These are phyloP conservation scores for Amanita exitialis DNA, from an alignment of 768 basidiomycete genomes.

Conservation along the genomic window DNA sequence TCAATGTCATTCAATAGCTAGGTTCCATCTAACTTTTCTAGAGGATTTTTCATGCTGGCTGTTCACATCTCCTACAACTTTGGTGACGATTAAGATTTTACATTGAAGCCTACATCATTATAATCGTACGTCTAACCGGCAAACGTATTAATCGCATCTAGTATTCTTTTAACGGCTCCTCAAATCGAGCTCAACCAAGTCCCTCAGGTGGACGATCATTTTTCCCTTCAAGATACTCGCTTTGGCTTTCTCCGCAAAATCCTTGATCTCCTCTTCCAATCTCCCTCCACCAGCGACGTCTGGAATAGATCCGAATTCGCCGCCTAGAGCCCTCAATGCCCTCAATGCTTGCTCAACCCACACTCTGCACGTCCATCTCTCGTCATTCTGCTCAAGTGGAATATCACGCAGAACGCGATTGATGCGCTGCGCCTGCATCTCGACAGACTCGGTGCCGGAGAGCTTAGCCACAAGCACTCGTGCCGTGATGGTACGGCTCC, in stretches of 20 bases:
- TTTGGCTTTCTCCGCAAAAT: slow-evolving; percentile 4
- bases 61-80: no score
- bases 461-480: slow-evolving; percentile 7
- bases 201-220: background rate
- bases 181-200: slow-evolving; percentile 1
- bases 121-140: background rate
- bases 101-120: background rate
- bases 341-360: slow-evolving; percentile 5
- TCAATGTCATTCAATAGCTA: no score
- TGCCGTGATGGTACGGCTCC: background rate
- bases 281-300: background rate
- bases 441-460: background rate
- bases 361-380: slow-evolving; percentile 2
- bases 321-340: slow-evolving; percentile 1
- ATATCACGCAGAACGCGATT: background rate
- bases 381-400: slow-evolving; percentile 3
- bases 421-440: slow-evolving; percentile 2
- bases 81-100: no score
- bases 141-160: background rate
- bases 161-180: background rate
- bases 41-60: no score
- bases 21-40: no score
- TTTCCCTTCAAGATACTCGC: slow-evolving; percentile 1
- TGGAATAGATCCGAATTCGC: slow-evolving; percentile 3
- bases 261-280: background rate